Evolutionary conservation across 345 rosid genomes (phyloP).

Genomic region (Salix caprea): DNA sequence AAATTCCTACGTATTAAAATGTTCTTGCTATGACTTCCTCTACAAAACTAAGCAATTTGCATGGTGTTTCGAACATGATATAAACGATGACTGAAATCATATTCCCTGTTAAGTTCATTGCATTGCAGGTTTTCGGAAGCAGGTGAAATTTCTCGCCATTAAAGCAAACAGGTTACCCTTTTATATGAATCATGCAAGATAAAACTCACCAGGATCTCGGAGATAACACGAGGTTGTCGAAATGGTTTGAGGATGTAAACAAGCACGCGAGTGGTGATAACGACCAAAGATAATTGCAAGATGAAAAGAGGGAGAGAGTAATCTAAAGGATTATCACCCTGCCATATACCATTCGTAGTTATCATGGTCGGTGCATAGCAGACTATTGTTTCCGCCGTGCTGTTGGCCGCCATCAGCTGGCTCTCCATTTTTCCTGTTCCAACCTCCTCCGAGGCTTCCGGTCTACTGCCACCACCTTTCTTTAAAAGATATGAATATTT

Average conservation of each 20-base stretch:
- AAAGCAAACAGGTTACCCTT: not conserved
- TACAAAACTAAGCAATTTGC: not conserved
- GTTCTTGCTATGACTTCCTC: not conserved
- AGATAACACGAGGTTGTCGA: slow-evolving; percentile 85
- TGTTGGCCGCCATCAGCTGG: not conserved
- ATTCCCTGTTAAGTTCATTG: not conserved
- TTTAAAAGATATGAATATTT: too few species aligned
- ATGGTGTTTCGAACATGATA: not conserved
- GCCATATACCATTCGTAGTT: slow-evolving; percentile 95
- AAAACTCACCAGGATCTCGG: slow-evolving; percentile 72
- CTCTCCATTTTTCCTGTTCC: not conserved
- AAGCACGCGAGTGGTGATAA: slow-evolving; percentile 61
- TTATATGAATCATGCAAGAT: not conserved
- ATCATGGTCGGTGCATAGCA: slow-evolving; percentile 91
- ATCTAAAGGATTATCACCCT: slow-evolving; percentile 92
- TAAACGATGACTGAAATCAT: not conserved
- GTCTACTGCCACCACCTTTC: too few species aligned
- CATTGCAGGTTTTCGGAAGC: not conserved
- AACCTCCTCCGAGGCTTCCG: not conserved
- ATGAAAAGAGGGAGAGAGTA: slow-evolving; percentile 90
- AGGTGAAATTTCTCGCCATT: not conserved
- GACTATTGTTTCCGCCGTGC: slow-evolving; percentile 41
- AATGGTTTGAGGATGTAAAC: slow-evolving; percentile 72
- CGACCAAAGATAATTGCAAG: slow-evolving; percentile 70
- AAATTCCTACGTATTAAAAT: not conserved